Base-by-base conservation (phyloP, 2,329 filamentous ascomycete genomes). In the Emydomyces testavorans region DNA sequence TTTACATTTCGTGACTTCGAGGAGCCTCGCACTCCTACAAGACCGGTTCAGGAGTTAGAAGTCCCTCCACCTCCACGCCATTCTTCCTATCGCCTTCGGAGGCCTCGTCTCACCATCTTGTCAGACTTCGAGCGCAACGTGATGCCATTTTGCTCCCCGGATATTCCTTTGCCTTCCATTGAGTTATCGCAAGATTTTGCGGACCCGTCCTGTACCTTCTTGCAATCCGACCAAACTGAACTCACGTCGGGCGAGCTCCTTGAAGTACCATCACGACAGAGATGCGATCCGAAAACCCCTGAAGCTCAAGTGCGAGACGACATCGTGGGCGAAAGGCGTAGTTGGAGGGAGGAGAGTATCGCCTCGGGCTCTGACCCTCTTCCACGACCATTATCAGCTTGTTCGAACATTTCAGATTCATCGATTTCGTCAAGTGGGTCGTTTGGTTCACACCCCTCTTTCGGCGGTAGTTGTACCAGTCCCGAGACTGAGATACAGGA, bases 351-450 rank as follows among this genome's bases (percentile, higher is more conserved):
- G 13, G 62, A 59, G 50, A 60, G 63, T 40, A 49, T 56, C 20
- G 55, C 59, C 4, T 60, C 59, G 10, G 54, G 55, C 55, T 70
- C 66, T 24, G 66, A 71, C 41, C 62, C 64, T 18, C 71, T 78
- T 42, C 67, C 68, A 55, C 72, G 79, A 36, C 74, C 78, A 3
- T 68, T 70, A 5, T 81, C 79, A 2, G 71, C 74, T 3, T 75
- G 72, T 55, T 80, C 77, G 2, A 71, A 72, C 48, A 69, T 74
- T 37, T 81, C 78, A 2, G 75, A 82, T 58, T 82, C 79, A 0
- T 82, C 79, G 2, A 62, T 75, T 15, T 79, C 77, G 10, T 81
- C 79, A 0, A 69, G 71, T 42, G 75, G 73, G 54, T 80, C 76
- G 18, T 70, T 72, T 42, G 67, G 70, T 13, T 78, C 76, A 2